phyloP scores from a whole-genome alignment of 2,329 filamentous ascomycete species.

The Calcarisporium arbuscula region DNA sequence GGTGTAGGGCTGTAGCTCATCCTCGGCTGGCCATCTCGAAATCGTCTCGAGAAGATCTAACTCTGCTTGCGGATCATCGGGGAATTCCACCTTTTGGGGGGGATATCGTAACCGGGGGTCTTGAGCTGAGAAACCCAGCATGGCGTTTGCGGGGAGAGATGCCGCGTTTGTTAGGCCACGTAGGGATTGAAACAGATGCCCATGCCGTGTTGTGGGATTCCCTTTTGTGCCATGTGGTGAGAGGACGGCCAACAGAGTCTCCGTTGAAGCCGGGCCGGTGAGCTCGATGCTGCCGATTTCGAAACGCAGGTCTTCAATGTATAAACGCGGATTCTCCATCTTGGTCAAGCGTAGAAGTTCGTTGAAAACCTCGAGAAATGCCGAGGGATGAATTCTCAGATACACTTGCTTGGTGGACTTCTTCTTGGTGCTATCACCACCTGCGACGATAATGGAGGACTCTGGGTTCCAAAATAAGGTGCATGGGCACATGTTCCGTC shows the following conservation, averaged over 20 bases:
- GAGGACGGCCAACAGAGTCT: constrained; percentile 66
- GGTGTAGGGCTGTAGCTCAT: constrained; percentile 35
- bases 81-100: constrained; percentile 47
- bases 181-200: constrained; percentile 44
- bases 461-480: constrained; percentile 68
- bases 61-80: constrained; percentile 30
- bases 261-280: constrained; percentile 66
- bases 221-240: constrained; percentile 37
- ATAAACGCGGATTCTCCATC: constrained; percentile 54
- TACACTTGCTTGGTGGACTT: constrained; percentile 45
- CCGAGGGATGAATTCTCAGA: constrained; percentile 75
- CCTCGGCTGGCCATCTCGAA: constrained; percentile 61
- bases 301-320: constrained; percentile 63
- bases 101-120: constrained; percentile 81
- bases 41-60: constrained; percentile 51
- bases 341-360: constrained; percentile 52
- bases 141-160: constrained; percentile 60
- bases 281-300: constrained; percentile 57
- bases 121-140: constrained; percentile 65
- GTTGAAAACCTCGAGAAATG: constrained; percentile 64
- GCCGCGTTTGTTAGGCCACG: constrained; percentile 60
- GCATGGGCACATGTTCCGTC: constrained; percentile 61
- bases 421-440: constrained; percentile 16
- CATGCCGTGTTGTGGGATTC: constrained; percentile 31
- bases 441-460: constrained; percentile 16